phyloP scores from a whole-genome alignment of 2,329 filamentous ascomycete species.

The Nothophaeocryptopus gaeumannii region DNA sequence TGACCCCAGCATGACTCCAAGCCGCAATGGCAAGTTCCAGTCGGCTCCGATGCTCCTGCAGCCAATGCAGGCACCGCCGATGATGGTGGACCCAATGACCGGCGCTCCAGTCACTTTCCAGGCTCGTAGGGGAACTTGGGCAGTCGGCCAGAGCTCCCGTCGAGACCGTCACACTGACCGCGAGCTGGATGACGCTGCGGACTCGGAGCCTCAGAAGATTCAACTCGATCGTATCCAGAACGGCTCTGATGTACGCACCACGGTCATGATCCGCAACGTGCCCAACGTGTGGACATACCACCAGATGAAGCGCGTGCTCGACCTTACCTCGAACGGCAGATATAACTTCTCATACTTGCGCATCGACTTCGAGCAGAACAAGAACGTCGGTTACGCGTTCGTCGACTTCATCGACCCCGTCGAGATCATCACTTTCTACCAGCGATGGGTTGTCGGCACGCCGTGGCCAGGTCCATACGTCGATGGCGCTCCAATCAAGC shows the following conservation, averaged over 20 bases:
- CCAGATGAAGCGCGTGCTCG: conserved; percentile 70
- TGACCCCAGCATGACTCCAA: too few relatives aligned
- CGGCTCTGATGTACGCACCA: conserved; percentile 51
- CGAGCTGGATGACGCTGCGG: too few relatives aligned
- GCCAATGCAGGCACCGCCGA: too few relatives aligned
- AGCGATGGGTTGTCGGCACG: conserved; percentile 9
- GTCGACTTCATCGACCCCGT: conserved; percentile 85
- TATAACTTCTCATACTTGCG: conserved; percentile 96
- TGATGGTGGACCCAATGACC: too few relatives aligned
- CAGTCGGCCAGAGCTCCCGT: too few relatives aligned
- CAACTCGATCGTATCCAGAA: conserved; percentile 37
- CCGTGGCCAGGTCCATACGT: conserved; percentile 58
- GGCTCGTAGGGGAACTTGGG: too few relatives aligned
- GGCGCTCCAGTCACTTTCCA: too few relatives aligned
- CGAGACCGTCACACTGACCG: background rate
- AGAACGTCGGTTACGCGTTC: conserved; percentile 91
- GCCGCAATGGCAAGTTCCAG: too few relatives aligned
- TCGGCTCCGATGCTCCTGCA: too few relatives aligned
- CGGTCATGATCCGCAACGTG: conserved; percentile 87
- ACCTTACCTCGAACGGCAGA: conserved; percentile 72
- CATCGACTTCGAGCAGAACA: conserved; percentile 57
- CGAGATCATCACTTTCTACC: conserved; percentile 61
- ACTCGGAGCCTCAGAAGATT: conserved; percentile 40
- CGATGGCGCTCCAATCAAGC: conserved; percentile 56
- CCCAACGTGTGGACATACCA: conserved; percentile 77